Percentiles rank a stretch among this genome's conserved stretches.
Evolutionary conservation across 2,329 filamentous ascomycete genomes (phyloP).

Genomic region (Neoascochyta sp.): DNA sequence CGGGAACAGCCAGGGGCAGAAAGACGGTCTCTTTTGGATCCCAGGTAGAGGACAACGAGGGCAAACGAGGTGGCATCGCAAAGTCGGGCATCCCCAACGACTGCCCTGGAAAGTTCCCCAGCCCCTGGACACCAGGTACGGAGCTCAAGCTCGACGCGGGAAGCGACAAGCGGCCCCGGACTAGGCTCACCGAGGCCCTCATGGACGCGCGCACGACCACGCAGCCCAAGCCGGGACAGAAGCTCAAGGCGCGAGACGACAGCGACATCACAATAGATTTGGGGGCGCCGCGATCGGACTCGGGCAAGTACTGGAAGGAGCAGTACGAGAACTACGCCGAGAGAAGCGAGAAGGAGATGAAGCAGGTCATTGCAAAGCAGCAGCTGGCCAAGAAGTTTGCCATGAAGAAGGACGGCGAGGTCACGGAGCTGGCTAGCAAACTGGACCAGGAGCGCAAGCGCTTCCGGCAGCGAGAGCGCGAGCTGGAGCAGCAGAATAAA

Average conservation of each 20-base stretch:
- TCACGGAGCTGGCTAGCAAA: conserved; percentile 61
- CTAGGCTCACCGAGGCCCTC: conserved; percentile 45
- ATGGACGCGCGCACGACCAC: conserved; percentile 44
- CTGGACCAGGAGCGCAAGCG: conserved; percentile 66
- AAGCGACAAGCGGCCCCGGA: conserved; percentile 34
- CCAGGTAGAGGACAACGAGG: conserved; percentile 55
- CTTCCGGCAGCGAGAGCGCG: conserved; percentile 61
- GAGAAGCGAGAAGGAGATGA: conserved; percentile 69
- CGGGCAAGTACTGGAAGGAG: conserved; percentile 75
- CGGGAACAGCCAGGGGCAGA: conserved; percentile 55
- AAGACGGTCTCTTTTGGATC: conserved; percentile 61
- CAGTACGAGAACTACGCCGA: conserved; percentile 71
- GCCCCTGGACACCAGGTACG: conserved; percentile 47
- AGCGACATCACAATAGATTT: conserved; percentile 66
- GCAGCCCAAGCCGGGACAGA: conserved; percentile 28
- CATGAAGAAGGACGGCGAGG: conserved; percentile 71
- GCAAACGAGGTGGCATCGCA: conserved; percentile 45
- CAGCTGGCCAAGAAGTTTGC: conserved; percentile 75
- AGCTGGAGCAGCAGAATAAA: conserved; percentile 58
- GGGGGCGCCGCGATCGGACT: conserved; percentile 69
- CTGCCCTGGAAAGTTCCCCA: conserved; percentile 49
- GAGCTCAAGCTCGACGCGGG: conserved; percentile 27
- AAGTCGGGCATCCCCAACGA: conserved; percentile 49
- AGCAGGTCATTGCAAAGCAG: conserved; percentile 75
- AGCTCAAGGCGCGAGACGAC: conserved; percentile 43